These are phyloP conservation scores for Bonia amplexicaulis DNA, from an alignment of 176 grass and related monocot species.

Conservation along the genomic window DNA sequence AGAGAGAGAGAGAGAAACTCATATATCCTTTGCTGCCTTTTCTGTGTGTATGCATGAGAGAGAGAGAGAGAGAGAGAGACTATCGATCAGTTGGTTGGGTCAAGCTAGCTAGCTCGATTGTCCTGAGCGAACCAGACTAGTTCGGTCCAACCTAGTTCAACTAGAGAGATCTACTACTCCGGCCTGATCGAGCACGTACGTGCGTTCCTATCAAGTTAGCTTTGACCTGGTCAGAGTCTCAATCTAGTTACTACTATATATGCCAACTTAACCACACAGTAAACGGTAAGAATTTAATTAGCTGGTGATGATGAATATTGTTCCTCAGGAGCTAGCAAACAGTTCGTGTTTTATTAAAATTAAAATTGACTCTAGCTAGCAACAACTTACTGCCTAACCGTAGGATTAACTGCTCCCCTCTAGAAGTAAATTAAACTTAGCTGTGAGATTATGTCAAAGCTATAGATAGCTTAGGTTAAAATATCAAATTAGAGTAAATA, in stretches of 20 bases:
- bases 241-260: not conserved
- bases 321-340: not conserved
- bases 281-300: not conserved
- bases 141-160: conserved; percentile 44
- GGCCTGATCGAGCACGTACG: not conserved
- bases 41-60: not conserved
- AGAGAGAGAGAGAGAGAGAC: not conserved
- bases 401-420: conserved; percentile 1
- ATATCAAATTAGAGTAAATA: not conserved
- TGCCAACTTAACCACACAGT: not conserved
- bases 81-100: not conserved
- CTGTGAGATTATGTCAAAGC: conserved; percentile 3
- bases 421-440: not conserved
- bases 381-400: not conserved
- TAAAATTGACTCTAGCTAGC: not conserved
- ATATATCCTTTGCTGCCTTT: not conserved
- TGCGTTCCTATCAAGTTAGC: conserved; percentile 9
- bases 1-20: too few relatives aligned
- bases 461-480: not conserved
- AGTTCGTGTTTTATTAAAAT: not conserved
- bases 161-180: conserved; percentile 25
- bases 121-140: conserved; percentile 34
- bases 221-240: conserved; percentile 24
- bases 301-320: not conserved
- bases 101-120: not conserved